Evolutionary conservation across 2,329 filamentous ascomycete genomes (phyloP), one percentile per base, ranked within the genome.

Genomic region (Botrytis tulipae): DNA sequence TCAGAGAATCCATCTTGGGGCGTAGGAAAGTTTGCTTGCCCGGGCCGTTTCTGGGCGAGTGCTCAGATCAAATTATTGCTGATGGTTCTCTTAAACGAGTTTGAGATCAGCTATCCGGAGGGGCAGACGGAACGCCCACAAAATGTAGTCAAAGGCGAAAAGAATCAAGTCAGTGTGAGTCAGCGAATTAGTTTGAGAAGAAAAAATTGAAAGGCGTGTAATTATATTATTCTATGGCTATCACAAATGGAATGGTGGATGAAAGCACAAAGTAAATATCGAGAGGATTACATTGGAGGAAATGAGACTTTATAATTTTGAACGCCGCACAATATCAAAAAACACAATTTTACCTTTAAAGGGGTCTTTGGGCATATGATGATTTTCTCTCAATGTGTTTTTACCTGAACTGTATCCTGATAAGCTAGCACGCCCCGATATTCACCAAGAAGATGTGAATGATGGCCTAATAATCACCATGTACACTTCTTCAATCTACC

Each of bases 101-200:
- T 59, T 59, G 57, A 59, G 63, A 66, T 66, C 12, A 63, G 65
- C 48, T 40, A 75, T 29, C 59, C 98, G 86, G 76, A 93, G 97
- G 74, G 94, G 91, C 48, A 73, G 14, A 46, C 20, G 3, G 57
- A 63, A 59, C 76, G 91, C 95, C 66, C 87, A 87, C 10, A 97
- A 84, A 76, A 0, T 62, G 18, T 48, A 9, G 54, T 48, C 32
- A 66, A 32, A 48, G 63, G 63, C 3, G 63, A 67, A 35, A 67
- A 54, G 29, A 67, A 67, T 40, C 63, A 67, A 46, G 63, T 67
- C 32, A 67, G 44, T 54, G 5, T 54, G 5, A 37, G 63, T 18
- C 63, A 67, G 44, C 22, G 25, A 32, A 37, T 48, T 18, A 14
- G 54, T 10, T 12, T 67, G 16, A 48, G 63, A 29, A 67, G 57